Evolutionary conservation across 768 basidiomycete genomes (phyloP).

Genomic region (Suillus sp.): DNA sequence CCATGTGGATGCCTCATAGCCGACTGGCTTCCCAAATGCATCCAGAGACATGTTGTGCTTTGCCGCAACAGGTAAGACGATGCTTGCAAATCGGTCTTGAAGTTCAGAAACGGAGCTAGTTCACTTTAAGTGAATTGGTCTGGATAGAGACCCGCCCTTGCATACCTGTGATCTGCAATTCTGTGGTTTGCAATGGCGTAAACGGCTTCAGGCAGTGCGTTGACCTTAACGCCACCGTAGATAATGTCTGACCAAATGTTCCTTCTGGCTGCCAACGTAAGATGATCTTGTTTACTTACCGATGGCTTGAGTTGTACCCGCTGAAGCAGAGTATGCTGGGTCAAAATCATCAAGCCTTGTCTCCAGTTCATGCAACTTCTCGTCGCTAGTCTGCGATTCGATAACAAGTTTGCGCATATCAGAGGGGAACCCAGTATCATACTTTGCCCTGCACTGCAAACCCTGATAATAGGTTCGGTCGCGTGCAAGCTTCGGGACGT

Average conservation of each 20-base stretch:
- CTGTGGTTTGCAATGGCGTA: conserved; percentile 39
- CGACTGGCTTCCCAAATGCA: conserved; percentile 41
- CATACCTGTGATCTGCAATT: conserved; percentile 33
- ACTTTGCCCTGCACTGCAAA: conserved; percentile 45
- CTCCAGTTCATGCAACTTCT: conserved; percentile 21
- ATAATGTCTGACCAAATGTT: conserved; percentile 44
- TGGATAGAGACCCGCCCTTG: conserved; percentile 7
- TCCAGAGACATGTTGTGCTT: conserved; percentile 44
- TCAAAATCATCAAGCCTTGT: conserved; percentile 25
- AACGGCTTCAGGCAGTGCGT: conserved; percentile 47
- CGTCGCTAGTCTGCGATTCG: conserved; percentile 25
- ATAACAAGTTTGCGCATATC: conserved; percentile 22
- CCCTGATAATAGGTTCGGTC: conserved; percentile 30
- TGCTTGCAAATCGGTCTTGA: conserved; percentile 16
- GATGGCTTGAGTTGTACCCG: conserved; percentile 32
- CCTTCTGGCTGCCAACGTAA: conserved; percentile 24
- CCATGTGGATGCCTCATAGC: conserved; percentile 25
- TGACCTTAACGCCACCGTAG: conserved; percentile 44
- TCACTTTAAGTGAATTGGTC: background rate
- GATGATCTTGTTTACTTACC: conserved; percentile 31
- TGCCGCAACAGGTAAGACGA: conserved; percentile 21
- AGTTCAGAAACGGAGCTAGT: conserved; percentile 19
- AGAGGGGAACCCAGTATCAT: conserved; percentile 38
- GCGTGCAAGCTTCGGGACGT: conserved; percentile 32
- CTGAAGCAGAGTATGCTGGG: conserved; percentile 20